Evolutionary conservation across 106 monocot species (phyloP).

Genomic region (Amphibolis antarctica): DNA sequence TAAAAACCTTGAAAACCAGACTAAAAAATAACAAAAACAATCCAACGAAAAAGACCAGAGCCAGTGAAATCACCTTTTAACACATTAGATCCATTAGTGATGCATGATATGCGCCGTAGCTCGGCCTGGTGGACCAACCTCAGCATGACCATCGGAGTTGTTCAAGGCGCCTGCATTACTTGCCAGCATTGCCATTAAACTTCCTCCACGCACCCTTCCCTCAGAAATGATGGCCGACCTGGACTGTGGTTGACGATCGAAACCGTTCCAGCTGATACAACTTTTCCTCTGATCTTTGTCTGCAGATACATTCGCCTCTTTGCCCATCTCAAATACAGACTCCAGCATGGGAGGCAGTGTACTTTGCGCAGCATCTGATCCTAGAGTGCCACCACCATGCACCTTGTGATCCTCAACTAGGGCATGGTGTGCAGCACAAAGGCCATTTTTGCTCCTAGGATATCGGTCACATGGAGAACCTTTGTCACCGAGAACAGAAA

Average conservation of each 20-base stretch:
- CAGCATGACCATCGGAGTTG: neutral
- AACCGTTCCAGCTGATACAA: neutral
- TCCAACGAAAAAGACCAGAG: too few species aligned
- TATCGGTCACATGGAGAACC: constrained; percentile 41
- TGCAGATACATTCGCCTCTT: constrained; percentile 12
- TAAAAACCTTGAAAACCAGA: too few species aligned
- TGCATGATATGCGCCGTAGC: neutral
- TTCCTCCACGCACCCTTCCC: constrained; percentile 88
- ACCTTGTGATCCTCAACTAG: constrained; percentile 38
- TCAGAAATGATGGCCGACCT: constrained; percentile 22
- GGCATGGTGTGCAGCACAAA: constrained; percentile 41
- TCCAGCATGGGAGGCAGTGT: neutral
- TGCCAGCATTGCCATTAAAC: constrained; percentile 39
- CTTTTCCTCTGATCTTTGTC: neutral
- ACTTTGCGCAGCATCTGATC: neutral
- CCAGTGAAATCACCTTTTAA: too few species aligned
- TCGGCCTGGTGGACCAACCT: neutral
- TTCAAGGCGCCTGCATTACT: neutral
- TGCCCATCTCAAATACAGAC: too few species aligned
- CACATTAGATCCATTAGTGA: constrained; percentile 7
- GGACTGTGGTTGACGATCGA: constrained; percentile 2
- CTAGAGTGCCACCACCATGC: constrained; percentile 38
- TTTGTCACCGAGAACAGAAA: constrained; percentile 13
- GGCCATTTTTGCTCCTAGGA: constrained; percentile 38
- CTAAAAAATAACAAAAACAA: too few species aligned